These are phyloP conservation scores for Oryza australiensis DNA, from an alignment of 176 grass and related monocot genomes.

Conservation along the genomic window DNA sequence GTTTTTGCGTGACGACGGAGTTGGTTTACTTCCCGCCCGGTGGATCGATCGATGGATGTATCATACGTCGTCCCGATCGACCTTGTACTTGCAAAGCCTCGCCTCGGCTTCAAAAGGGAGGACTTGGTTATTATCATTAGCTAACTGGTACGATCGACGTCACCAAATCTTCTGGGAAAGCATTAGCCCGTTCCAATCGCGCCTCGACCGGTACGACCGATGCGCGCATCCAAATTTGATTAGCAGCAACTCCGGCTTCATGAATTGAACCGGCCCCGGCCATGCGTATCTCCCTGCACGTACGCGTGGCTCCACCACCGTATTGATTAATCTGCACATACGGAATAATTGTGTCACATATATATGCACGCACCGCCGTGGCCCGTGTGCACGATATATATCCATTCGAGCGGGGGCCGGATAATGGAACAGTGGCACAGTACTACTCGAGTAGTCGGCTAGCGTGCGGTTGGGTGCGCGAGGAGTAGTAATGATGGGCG, in stretches of 20 bases:
- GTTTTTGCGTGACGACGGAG: not conserved
- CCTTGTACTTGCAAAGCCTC: not conserved
- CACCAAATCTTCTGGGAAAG: slow-evolving; percentile 32
- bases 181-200: not conserved
- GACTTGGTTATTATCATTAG: not conserved
- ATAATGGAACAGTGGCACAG: not conserved
- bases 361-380: too few species aligned
- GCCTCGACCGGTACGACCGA: not conserved
- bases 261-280: too few species aligned
- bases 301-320: not conserved
- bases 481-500: not conserved
- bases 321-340: not conserved
- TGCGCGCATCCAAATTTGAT: too few species aligned
- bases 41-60: too few species aligned
- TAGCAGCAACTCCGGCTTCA: too few species aligned
- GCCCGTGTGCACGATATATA: too few species aligned
- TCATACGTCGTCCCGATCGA: not conserved
- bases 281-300: too few species aligned
- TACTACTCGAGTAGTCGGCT: not conserved
- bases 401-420: not conserved
- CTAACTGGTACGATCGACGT: not conserved
- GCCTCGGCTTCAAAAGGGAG: not conserved
- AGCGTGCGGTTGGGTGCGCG: not conserved
- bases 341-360: not conserved
- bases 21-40: too few species aligned